phyloP scores from a whole-genome alignment of 495 filamentous ascomycete species.

The Penicillium egyptiacum region DNA sequence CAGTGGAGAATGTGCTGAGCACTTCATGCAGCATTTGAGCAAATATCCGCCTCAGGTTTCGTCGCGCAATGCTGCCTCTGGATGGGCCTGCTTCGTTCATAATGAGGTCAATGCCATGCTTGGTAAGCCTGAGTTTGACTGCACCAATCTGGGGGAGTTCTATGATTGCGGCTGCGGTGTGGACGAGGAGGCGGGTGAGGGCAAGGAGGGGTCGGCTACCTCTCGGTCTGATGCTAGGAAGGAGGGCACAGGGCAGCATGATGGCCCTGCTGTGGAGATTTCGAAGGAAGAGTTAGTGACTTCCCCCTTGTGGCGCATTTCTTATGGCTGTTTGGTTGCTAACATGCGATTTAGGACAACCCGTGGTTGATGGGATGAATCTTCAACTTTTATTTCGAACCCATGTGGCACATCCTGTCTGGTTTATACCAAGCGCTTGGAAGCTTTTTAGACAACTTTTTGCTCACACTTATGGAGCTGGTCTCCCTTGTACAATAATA shows the following conservation, averaged over 20 bases:
- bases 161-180: slow-evolving; percentile 96
- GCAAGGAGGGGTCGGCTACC: slow-evolving; percentile 11
- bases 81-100: slow-evolving; percentile 93
- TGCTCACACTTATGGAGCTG: slow-evolving; percentile 7
- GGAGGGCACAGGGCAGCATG: slow-evolving; percentile 11
- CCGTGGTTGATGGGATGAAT: slow-evolving; percentile 25
- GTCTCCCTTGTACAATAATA: slow-evolving; percentile 18
- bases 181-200: slow-evolving; percentile 48
- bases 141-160: slow-evolving; percentile 81
- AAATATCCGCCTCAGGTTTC: slow-evolving; percentile 91
- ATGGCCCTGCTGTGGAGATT: slow-evolving; percentile 38
- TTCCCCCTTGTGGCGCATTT: slow-evolving; percentile 8
- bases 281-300: slow-evolving; percentile 43
- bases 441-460: not conserved
- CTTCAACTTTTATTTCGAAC: not conserved
- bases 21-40: slow-evolving; percentile 79
- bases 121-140: slow-evolving; percentile 81
- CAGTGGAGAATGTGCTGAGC: slow-evolving; percentile 89
- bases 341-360: slow-evolving; percentile 27
- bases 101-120: slow-evolving; percentile 91
- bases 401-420: not conserved
- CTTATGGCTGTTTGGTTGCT: slow-evolving; percentile 11
- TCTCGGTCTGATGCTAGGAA: slow-evolving; percentile 11
- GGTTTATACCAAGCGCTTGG: not conserved
- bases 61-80: slow-evolving; percentile 76